phyloP scores from a whole-genome alignment of 495 filamentous ascomycete genomes.

The Elasticomyces elasticus region DNA sequence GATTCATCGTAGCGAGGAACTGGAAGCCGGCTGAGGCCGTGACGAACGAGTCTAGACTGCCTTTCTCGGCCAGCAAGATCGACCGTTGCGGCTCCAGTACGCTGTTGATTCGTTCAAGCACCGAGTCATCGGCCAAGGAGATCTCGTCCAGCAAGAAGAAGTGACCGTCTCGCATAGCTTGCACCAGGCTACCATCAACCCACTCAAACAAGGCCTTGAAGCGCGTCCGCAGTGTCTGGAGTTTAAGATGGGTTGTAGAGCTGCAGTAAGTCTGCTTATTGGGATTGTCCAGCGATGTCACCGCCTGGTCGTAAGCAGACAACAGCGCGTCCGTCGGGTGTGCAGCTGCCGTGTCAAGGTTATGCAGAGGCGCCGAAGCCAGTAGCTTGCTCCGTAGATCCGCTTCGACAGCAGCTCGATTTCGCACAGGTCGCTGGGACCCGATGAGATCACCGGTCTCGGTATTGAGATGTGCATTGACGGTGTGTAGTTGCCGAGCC shows the following conservation, averaged over 20 bases:
- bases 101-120: conserved; percentile 91
- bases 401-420: conserved; percentile 59
- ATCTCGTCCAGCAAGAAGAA: conserved; percentile 97
- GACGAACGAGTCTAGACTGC: conserved; percentile 66
- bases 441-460: conserved; percentile 97
- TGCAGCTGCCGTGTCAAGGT: conserved; percentile 45
- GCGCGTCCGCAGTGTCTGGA: conserved; percentile 3
- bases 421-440: conserved; percentile 83
- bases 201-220: conserved; percentile 85
- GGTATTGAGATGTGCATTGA: conserved; percentile 95
- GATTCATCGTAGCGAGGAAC: conserved; percentile 98
- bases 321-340: conserved; percentile 38
- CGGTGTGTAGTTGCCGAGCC: conserved; percentile 63
- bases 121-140: conserved; percentile 94
- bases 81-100: conserved; percentile 85
- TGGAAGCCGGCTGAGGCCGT: conserved; percentile 76
- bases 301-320: conserved; percentile 34
- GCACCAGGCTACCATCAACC: conserved; percentile 89
- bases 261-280: conserved; percentile 17
- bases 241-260: conserved; percentile 34
- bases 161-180: conserved; percentile 80
- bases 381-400: conserved; percentile 37
- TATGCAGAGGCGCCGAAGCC: conserved; percentile 28
- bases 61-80: conserved; percentile 88
- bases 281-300: conserved; percentile 27